Base-by-base conservation (phyloP, 768 basidiomycete genomes). In the Tulasnella sp. region DNA sequence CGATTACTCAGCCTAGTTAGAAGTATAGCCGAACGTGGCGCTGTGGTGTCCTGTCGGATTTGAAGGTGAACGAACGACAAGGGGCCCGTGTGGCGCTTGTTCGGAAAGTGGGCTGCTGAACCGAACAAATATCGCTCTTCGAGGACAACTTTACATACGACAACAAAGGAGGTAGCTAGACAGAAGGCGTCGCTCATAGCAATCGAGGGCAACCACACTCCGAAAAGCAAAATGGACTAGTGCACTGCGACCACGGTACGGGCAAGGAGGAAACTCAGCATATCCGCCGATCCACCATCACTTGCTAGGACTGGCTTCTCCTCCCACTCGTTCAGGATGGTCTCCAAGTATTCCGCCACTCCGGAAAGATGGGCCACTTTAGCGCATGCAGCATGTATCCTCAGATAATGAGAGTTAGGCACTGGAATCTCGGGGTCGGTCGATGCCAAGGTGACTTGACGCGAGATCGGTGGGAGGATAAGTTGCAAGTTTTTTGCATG, bases 331-430 rank as follows among this genome's bases (percentile, higher is more conserved):
- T 80, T 18, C 27, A 80, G 36, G 14, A 77, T 58, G 21, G 80
- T 84, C 46, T 85, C 84, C 38, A 88, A 85, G 58, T 84, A 85
- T 62, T 83, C 83, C 7, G 82, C 84, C 2, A 85, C 87, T 48
- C 87, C 87, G 2, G 87, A 87, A 42, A 87, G 82, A 81, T 86
- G 84, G 38, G 86, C 85, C 3, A 87, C 84, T 75, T 85, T 83
- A 19, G 87, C 86, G 75, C 86, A 87, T 34, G 85, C 83, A n/a
- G 87, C 87, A 76, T 87, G 87, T 68, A 88, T 82, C 8, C 81
- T 80, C 39, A 87, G 83, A 78, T 85, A 85, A 18, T 48, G 72
- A 24, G 83, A 82, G 56, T 83, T 83, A 39, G 87, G 87, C 38
- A 40, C 71, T 0, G 85, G 85, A 71, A 82, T 77, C 12, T 38